Conservation (phyloP, 108 stramenopile genomes). For the Nitzschia sp. region DNA sequence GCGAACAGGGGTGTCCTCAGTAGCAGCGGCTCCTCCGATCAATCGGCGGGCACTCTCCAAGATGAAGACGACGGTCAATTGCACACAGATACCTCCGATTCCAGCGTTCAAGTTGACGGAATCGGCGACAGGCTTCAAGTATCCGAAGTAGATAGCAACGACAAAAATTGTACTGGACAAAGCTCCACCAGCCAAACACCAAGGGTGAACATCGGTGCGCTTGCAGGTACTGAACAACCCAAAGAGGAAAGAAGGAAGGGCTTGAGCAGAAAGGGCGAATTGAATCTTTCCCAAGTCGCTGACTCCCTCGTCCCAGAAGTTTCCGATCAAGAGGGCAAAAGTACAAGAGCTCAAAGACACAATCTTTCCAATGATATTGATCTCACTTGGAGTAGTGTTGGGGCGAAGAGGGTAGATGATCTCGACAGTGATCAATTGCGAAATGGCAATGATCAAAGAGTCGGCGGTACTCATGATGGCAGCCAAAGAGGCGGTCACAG, state of each 20-base stretch:
- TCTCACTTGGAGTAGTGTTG: background rate
- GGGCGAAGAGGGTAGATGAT: constrained; percentile 11
- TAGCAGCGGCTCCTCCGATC: background rate
- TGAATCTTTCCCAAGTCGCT: constrained; percentile 12
- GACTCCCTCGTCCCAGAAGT: constrained; percentile 16
- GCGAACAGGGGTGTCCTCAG: background rate
- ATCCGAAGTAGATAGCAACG: constrained; percentile 1
- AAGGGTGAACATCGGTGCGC: constrained; percentile 1
- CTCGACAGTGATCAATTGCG: constrained; percentile 34
- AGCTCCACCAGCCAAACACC: background rate
- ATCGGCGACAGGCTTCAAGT: background rate
- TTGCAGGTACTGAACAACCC: constrained; percentile 14
- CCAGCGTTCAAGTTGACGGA: constrained; percentile 11
- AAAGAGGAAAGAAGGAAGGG: constrained; percentile 19
- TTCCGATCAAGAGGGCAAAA: constrained; percentile 15
- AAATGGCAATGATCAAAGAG: constrained; percentile 39
- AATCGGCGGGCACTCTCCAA: background rate
- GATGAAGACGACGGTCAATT: background rate
- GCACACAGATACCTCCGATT: background rate
- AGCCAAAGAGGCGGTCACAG: constrained; percentile 35
- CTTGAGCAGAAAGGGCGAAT: constrained; percentile 7
- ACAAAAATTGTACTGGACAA: background rate
- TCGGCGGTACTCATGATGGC: constrained; percentile 48
- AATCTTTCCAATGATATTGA: constrained; percentile 9
- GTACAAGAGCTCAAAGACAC: constrained; percentile 12